Conservation (phyloP, 2,329 filamentous ascomycete species). For the Lojkania enalia region DNA sequence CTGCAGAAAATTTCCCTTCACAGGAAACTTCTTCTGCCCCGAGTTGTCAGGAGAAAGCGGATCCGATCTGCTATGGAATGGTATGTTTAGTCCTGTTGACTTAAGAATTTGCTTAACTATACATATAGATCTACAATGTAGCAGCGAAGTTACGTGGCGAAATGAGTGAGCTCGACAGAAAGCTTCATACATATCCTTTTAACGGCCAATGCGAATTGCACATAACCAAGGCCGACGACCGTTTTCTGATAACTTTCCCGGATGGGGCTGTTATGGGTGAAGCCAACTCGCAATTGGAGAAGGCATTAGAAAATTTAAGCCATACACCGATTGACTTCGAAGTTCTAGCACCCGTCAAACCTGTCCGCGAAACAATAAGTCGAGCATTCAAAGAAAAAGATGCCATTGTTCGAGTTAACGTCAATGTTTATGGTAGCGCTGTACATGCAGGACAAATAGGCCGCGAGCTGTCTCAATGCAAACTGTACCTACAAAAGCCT, state of each 20-base stretch:
- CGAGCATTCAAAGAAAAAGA: slow-evolving; percentile 27
- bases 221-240: slow-evolving; percentile 13
- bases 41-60: slow-evolving; percentile 3
- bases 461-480: slow-evolving; percentile 21
- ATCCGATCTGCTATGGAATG: slow-evolving; percentile 29
- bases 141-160: slow-evolving; percentile 26
- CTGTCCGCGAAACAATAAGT: slow-evolving; percentile 27
- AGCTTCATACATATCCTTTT: slow-evolving; percentile 15
- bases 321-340: slow-evolving; percentile 26
- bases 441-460: slow-evolving; percentile 16
- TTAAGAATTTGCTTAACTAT: background rate
- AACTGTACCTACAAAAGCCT: slow-evolving; percentile 31
- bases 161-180: slow-evolving; percentile 26
- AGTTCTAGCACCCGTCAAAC: slow-evolving; percentile 23
- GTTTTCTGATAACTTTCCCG: slow-evolving; percentile 19
- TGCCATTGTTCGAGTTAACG: slow-evolving; percentile 29
- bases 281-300: slow-evolving; percentile 25
- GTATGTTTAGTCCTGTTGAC: slow-evolving; percentile 12
- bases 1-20: slow-evolving; percentile 7
- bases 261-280: slow-evolving; percentile 21
- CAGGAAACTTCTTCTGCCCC: slow-evolving; percentile 4
- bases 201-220: slow-evolving; percentile 22
- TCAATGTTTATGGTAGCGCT: slow-evolving; percentile 28
- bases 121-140: slow-evolving; percentile 21
- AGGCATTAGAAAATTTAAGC: slow-evolving; percentile 18